Evolutionary conservation across 2,329 filamentous ascomycete species (phyloP), one percentile per base, ranked within the genome.

Genomic region (Coniochaeta pulveracea): DNA sequence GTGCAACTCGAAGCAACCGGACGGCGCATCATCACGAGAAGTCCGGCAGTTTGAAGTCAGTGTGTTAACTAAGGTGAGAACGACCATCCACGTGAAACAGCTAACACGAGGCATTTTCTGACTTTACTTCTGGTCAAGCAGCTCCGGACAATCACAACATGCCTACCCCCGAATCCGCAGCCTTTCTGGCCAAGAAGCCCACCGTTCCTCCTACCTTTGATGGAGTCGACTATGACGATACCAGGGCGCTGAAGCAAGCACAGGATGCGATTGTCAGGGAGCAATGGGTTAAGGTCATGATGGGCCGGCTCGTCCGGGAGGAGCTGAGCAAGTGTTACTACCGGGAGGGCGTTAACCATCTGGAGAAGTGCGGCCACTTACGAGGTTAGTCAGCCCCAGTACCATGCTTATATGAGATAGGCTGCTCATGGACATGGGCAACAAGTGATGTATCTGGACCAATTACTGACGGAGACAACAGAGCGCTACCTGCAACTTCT

Each of bases 221-320:
- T 50, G 84, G 84, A 45, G 84, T 91, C 53, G 80, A 89, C 64
- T 91, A 80, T 64, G 79, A 88, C 45, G 81, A 91, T 63, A 85
- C 78, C 55, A 75, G 74, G 54, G 74, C 76, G 46, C 67, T 91
- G 54, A 91, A 89, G 66, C 76, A 77, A 40, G 84, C 84, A 34
- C 83, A 89, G 56, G 84, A 91, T 56, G 72, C 83, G 43, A 72
- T 91, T 37, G 73, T 91, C 48, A 72, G 83, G 42, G 84, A 91
- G 63, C 84, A 91, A 64, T 91, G 85, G 85, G 82, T 91, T 39
- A 77, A 76, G 55, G 78, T 80, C 55, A 91, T 91, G 84, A 91
- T 88, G 84, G 81, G 80, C 37, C 70, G 84, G 40, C 62, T 91
- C 42, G 81, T 91, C 35, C 67, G 81, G 43, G 80, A 89, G 56